Conservation (phyloP, 2,329 filamentous ascomycete genomes). For the Sarocladium kiliense region DNA sequence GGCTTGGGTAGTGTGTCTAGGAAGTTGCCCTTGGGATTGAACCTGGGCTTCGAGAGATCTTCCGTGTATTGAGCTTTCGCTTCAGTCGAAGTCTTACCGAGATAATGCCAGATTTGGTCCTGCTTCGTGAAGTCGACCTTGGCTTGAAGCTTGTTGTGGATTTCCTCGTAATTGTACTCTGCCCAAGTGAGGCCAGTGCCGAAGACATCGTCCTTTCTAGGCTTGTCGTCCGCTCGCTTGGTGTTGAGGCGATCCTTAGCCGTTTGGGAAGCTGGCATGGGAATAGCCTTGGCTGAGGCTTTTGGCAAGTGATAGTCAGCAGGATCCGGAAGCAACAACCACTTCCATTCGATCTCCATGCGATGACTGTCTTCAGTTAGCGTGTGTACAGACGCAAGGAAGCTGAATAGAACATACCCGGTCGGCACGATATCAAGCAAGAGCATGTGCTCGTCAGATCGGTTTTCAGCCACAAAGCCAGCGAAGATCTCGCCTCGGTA, state of each 20-base stretch:
- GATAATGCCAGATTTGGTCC: slow-evolving; percentile 82
- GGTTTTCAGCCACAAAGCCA: slow-evolving; percentile 80
- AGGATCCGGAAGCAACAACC: slow-evolving; percentile 67
- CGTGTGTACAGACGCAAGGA: background rate
- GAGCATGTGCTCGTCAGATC: slow-evolving; percentile 66
- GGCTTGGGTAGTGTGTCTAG: slow-evolving; percentile 62
- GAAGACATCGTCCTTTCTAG: slow-evolving; percentile 62
- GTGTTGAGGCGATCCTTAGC: slow-evolving; percentile 64
- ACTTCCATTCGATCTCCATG: slow-evolving; percentile 80
- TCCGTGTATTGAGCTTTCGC: slow-evolving; percentile 88
- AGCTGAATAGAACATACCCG: slow-evolving; percentile 52
- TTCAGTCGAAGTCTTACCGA: slow-evolving; percentile 82
- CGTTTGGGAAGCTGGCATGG: slow-evolving; percentile 59
- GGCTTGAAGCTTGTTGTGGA: slow-evolving; percentile 53
- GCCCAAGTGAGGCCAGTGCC: slow-evolving; percentile 67
- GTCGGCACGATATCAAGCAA: slow-evolving; percentile 80
- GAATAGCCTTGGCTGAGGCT: slow-evolving; percentile 66
- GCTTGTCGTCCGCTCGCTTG: slow-evolving; percentile 55
- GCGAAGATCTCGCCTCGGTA: slow-evolving; percentile 84
- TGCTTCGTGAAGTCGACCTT: slow-evolving; percentile 68
- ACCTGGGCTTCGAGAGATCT: slow-evolving; percentile 52
- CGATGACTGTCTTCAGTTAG: slow-evolving; percentile 56
- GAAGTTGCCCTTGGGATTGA: slow-evolving; percentile 68
- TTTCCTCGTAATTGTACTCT: slow-evolving; percentile 67
- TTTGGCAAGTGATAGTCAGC: slow-evolving; percentile 68